Percentiles rank a stretch among this genome's conserved stretches.
Conservation (phyloP, 805 yeast genomes). For the Cyberlindnera saturnus region DNA sequence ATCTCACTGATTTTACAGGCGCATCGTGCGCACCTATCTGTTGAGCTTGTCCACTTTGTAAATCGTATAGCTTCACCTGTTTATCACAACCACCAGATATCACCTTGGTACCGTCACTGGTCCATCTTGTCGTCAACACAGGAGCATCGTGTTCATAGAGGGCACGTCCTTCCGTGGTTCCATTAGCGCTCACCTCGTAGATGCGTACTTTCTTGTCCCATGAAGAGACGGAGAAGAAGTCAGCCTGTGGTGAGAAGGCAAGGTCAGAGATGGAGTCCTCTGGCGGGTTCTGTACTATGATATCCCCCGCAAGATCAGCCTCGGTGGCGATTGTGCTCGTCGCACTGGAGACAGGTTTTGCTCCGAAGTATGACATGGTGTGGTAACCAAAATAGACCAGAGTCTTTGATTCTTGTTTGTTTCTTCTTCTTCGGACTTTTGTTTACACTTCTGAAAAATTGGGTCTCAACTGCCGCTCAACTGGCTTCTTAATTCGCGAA, state of each 20-base stretch:
- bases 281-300: slow-evolving; percentile 72
- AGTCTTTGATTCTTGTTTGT: neutral
- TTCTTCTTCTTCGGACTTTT: no score
- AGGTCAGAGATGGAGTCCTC: slow-evolving; percentile 85
- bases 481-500: no score
- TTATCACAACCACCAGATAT: slow-evolving; percentile 90
- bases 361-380: slow-evolving; percentile 32
- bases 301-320: slow-evolving; percentile 59
- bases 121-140: slow-evolving; percentile 77
- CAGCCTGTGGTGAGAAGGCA: slow-evolving; percentile 82
- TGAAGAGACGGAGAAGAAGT: slow-evolving; percentile 69
- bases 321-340: slow-evolving; percentile 20
- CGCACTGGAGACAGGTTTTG: slow-evolving; percentile 22
- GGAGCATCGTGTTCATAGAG: slow-evolving; percentile 88
- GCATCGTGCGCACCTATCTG: slow-evolving; percentile 85
- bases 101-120: slow-evolving; percentile 80
- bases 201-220: slow-evolving; percentile 96
- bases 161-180: slow-evolving; percentile 83
- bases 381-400: neutral
- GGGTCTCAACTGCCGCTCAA: no score
- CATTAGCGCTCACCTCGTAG: slow-evolving; percentile 74
- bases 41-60: slow-evolving; percentile 73
- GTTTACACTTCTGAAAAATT: no score
- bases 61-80: slow-evolving; percentile 76
- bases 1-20: slow-evolving; percentile 67